Evolutionary conservation across 1,284 basidiomycete species (phyloP), one percentile per base, ranked within the genome.

Genomic region (Pascua guehoae): DNA sequence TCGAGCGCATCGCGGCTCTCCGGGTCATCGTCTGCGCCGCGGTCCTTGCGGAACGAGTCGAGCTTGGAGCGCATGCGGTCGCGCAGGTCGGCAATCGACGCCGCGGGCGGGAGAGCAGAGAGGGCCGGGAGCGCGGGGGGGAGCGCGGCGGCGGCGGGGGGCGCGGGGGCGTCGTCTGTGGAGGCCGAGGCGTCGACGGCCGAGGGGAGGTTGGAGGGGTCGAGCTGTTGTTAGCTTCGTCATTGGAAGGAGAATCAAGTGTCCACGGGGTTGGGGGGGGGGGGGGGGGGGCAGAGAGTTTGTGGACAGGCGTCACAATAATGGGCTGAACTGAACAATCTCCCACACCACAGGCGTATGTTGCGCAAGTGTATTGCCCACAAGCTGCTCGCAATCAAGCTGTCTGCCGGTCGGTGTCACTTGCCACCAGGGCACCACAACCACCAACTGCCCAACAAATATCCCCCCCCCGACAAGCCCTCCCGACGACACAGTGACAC

Each of bases 61-160:
- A 95, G 89, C 55, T 86, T 85, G 5, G 83, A 81, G 56, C 90
- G 89, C 51, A 95, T 77, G 71, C 89, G 91, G 47, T 86, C 85
- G 40, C 87, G 83, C 18, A 96, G 79, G n/a, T 81, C 80, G 9
- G 82, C 78, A 44, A 94, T 89, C 14, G 86, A 85, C 24, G 85
- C 83, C 1, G 83, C 73, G 50, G 81, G 77, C 0, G 86, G 82
- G 82, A 94, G 86, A 1, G 90, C 87, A 4, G n/a, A 84, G 56
- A 65, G 49, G 47, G 57, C 42, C 47, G 59, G 45, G 43, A 62
- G n/a, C 32, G 58, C 48, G n/a, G 57, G 62, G 39, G 60, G 55
- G 41, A 65, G 54, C 44, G 43, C 15, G 41, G 38, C n/a, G 49
- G 51, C 38, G 57, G 56, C 41, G 56, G 63, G 9, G 66, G 59